A percentile compares a stretch with the other conserved stretches of the same genome.
These are phyloP conservation scores for Hypoxylon subgilvum DNA, from an alignment of 495 filamentous ascomycete species.

Conservation along the genomic window DNA sequence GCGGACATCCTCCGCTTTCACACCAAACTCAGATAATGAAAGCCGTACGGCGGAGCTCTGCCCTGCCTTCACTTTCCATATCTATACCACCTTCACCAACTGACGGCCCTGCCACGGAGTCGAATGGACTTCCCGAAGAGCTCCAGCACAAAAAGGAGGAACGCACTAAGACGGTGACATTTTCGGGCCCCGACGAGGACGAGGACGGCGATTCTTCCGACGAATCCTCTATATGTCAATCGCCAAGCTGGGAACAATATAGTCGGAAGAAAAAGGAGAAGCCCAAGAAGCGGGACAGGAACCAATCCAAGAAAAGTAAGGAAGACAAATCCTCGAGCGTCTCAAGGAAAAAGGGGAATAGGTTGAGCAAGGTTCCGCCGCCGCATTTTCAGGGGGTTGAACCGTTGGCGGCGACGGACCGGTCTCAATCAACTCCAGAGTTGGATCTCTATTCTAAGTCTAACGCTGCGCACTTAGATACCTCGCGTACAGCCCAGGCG, in stretches of 20 bases:
- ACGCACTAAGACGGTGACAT: slow-evolving; percentile 52
- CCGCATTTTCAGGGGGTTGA: slow-evolving; percentile 20
- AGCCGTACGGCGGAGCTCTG: slow-evolving; percentile 46
- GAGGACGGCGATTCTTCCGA: slow-evolving; percentile 51
- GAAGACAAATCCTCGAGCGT: slow-evolving; percentile 45
- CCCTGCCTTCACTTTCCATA: slow-evolving; percentile 50
- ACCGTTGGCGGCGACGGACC: slow-evolving; percentile 30
- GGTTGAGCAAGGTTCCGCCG: slow-evolving; percentile 45
- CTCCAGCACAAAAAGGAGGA: slow-evolving; percentile 35
- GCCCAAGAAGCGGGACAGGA: slow-evolving; percentile 51
- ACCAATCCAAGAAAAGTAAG: slow-evolving; percentile 51
- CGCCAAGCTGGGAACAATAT: slow-evolving; percentile 61
- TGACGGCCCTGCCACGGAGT: slow-evolving; percentile 15
- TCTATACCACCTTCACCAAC: slow-evolving; percentile 46
- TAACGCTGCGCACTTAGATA: slow-evolving; percentile 22
- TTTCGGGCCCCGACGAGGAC: slow-evolving; percentile 45
- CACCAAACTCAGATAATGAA: slow-evolving; percentile 53
- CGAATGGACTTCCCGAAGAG: slow-evolving; percentile 29
- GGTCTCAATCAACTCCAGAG: slow-evolving; percentile 36
- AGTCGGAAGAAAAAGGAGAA: slow-evolving; percentile 57
- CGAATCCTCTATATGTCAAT: slow-evolving; percentile 62
- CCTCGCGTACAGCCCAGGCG: slow-evolving; percentile 7
- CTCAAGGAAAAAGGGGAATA: slow-evolving; percentile 49
- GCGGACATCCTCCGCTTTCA: slow-evolving; percentile 44
- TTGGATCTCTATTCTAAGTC: slow-evolving; percentile 27